phyloP scores from a whole-genome alignment of 2,329 filamentous ascomycete genomes.

The Colletotrichum simmondsii region DNA sequence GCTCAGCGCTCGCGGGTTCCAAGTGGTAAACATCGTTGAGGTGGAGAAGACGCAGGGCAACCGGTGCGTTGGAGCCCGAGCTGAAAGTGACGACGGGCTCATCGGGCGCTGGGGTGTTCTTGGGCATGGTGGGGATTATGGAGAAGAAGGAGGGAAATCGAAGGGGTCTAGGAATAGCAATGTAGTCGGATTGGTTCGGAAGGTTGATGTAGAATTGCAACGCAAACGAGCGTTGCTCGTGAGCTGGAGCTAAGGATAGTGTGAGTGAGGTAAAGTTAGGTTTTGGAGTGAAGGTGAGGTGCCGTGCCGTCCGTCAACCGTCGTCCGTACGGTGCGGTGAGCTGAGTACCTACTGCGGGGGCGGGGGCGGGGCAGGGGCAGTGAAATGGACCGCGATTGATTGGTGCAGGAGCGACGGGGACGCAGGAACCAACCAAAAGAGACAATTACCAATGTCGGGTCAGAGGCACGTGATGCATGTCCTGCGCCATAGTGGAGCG shows the following conservation, averaged over 20 bases:
- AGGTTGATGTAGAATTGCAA: not conserved
- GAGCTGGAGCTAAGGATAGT: not conserved
- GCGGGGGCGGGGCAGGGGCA: slow-evolving; percentile 4
- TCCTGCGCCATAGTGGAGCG: not conserved
- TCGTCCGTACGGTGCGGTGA: slow-evolving; percentile 2
- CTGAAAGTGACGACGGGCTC: slow-evolving; percentile 42
- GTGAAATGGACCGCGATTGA: not conserved
- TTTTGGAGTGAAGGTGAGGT: not conserved
- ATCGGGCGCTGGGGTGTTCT: slow-evolving; percentile 30
- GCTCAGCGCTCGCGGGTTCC: slow-evolving; percentile 79
- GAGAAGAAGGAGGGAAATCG: not conserved
- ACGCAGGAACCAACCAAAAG: not conserved
- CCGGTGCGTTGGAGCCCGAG: slow-evolving; percentile 48
- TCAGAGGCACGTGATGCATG: slow-evolving; percentile 6
- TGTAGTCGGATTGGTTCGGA: not conserved
- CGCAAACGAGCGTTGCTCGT: slow-evolving; percentile 1
- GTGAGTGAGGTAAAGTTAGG: not conserved
- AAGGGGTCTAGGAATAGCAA: slow-evolving; percentile 17
- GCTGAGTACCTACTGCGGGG: not conserved
- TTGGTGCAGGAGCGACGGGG: not conserved
- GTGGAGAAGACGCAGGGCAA: slow-evolving; percentile 85
- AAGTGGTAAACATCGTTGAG: slow-evolving; percentile 97
- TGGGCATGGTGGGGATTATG: slow-evolving; percentile 23
- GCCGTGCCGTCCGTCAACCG: slow-evolving; percentile 2
- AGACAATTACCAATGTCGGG: slow-evolving; percentile 4